A percentile compares a stretch with the other conserved stretches of the same genome.
Conservation (phyloP, 2,329 filamentous ascomycete genomes). For the Westerdykella aurantiaca region DNA sequence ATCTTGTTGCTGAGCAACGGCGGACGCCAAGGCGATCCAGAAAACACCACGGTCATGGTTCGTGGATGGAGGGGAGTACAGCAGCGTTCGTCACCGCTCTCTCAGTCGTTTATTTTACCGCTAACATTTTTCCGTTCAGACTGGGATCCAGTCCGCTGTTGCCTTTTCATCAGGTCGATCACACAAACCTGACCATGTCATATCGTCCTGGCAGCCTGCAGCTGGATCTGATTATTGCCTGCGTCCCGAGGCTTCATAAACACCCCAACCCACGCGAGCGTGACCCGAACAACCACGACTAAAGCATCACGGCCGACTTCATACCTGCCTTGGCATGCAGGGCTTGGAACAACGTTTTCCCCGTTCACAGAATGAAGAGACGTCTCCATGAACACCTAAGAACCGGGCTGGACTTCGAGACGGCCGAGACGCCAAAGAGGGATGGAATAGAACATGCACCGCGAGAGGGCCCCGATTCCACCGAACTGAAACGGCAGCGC, state of each 20-base stretch:
- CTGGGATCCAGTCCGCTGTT: too few species aligned
- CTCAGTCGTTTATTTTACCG: too few species aligned
- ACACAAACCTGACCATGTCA: slow-evolving; percentile 1
- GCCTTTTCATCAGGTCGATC: too few species aligned
- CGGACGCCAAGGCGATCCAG: too few species aligned
- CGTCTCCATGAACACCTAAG: slow-evolving; percentile 10
- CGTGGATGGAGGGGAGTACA: too few species aligned
- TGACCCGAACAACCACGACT: too few species aligned
- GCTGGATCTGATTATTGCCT: background rate
- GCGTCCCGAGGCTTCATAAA: slow-evolving; percentile 1
- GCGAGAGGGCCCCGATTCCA: slow-evolving; percentile 52
- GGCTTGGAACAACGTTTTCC: too few species aligned
- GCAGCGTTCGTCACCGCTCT: too few species aligned
- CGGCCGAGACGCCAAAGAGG: slow-evolving; percentile 13
- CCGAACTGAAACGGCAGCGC: slow-evolving; percentile 49
- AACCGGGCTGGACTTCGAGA: slow-evolving; percentile 20
- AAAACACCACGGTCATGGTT: too few species aligned
- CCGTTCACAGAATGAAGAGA: background rate
- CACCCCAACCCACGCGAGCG: background rate
- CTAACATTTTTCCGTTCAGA: too few species aligned
- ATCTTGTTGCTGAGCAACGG: slow-evolving; percentile 1
- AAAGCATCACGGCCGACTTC: too few species aligned
- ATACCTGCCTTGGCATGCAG: too few species aligned
- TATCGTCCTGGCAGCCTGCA: background rate
- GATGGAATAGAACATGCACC: slow-evolving; percentile 46